Base-by-base conservation (phyloP, 371 early-diverging fungal species). In the Mortierella sp. region DNA sequence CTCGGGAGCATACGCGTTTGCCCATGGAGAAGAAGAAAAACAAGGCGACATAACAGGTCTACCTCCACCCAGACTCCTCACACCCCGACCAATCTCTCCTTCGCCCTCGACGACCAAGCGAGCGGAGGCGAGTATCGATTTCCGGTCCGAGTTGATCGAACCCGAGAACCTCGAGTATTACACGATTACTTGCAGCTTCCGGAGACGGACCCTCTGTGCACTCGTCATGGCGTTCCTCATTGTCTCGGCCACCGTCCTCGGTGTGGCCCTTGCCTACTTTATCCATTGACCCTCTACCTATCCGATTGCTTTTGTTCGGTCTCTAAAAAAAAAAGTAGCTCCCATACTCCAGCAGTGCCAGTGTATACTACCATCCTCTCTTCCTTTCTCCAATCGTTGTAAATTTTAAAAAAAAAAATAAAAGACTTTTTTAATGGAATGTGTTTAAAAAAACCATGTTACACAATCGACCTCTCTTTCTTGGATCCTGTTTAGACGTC, bases 401-500 rank as follows among this genome's bases (percentile, higher is more conserved):
- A n/a, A n/a, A n/a, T n/a, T n/a, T n/a, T n/a, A n/a, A n/a, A n/a
- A n/a, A n/a, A n/a, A n/a, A n/a, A n/a, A n/a, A n/a, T n/a, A n/a
- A n/a, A n/a, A n/a, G n/a, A 18, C 16, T 51, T 51, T 16, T 9
- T 51, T 6, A 18, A 51, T 37, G 9, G 37, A 37, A 37, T 5
- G 9, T 37, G 9, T 37, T 5, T 37, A 37, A 37, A 37, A 5
- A 37, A 37, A 5, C n/a, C n/a, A n/a, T 37, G 37, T 37, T 37
- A 37, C 37, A 37, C 37, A 37, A 37, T 37, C 37, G 37, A 3
- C 37, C n/a, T n/a, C n/a, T n/a, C n/a, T n/a, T n/a, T n/a, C n/a
- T n/a, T n/a, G n/a, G 37, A 37, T 37, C 9, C 37, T 64, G 21
- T 37, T 50, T 59, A 75, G 3, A 66, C 18, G 14, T 62, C 63